Conservation (phyloP, 2,329 filamentous ascomycete species). For the Ceratocystis albifundus region DNA sequence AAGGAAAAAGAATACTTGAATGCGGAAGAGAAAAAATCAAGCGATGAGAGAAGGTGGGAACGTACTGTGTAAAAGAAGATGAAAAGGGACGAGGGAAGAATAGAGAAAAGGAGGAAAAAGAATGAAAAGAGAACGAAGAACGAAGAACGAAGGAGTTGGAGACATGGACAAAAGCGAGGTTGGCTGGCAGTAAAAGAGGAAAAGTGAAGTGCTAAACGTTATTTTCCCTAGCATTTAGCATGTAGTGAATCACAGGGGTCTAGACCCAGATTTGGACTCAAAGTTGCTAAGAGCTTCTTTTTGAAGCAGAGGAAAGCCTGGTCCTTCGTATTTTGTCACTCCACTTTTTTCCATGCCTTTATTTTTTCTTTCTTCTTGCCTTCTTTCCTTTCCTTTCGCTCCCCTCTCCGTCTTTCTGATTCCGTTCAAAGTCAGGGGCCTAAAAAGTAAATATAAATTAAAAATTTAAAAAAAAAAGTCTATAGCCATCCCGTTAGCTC, state of each 20-base stretch:
- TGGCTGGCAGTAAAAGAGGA: background rate
- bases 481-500: no score
- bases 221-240: background rate
- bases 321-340: background rate
- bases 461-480: no score
- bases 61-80: background rate
- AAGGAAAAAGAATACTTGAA: background rate
- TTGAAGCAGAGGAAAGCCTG: background rate
- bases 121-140: constrained; percentile 1
- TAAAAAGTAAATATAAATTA: no score
- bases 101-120: background rate
- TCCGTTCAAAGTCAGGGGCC: no score
- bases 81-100: background rate
- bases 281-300: background rate
- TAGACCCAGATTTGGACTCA: no score
- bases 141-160: constrained; percentile 10
- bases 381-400: background rate
- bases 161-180: background rate
- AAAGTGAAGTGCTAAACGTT: background rate
- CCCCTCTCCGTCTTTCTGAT: background rate
- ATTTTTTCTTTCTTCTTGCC: background rate
- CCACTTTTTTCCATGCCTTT: background rate
- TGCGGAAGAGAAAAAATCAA: background rate
- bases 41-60: background rate
- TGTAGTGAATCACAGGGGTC: no score